A percentile compares a stretch with the other conserved stretches of the same genome.
phyloP scores from a whole-genome alignment of 306 rosid genomes.

The peach (Prunus persica) region DNA sequence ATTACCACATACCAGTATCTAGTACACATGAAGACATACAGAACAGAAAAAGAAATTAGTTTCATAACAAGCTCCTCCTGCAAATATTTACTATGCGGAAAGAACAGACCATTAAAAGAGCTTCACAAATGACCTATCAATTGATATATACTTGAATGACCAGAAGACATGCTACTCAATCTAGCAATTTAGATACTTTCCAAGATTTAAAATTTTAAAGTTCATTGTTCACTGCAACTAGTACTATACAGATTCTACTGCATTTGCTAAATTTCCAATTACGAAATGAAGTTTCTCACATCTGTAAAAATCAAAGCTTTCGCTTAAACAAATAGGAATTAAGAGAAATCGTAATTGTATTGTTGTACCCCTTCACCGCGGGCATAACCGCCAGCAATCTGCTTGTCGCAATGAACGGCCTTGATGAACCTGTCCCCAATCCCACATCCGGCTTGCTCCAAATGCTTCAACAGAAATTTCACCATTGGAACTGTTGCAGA shows the following conservation, averaged over 20 bases:
- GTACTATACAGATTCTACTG: not conserved
- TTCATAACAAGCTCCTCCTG: not conserved
- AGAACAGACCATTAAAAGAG: not conserved
- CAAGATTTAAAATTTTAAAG: not conserved
- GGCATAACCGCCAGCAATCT: conserved; percentile 52
- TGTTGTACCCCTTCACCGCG: conserved; percentile 71
- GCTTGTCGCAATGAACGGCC: conserved; percentile 47
- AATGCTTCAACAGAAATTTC: conserved; percentile 58
- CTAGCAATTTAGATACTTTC: not conserved
- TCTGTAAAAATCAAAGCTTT: not conserved
- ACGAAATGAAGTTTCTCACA: not conserved
- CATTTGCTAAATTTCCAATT: not conserved
- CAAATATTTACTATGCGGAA: not conserved
- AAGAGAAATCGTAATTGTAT: not conserved
- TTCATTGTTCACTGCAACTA: not conserved
- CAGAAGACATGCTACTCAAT: too few relatives aligned
- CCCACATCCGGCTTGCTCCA: conserved; percentile 73
- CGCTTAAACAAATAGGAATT: not conserved
- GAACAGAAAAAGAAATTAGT: conserved; percentile 14
- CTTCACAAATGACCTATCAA: not conserved
- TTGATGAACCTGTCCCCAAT: conserved; percentile 55
- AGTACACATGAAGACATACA: conserved; percentile 16
- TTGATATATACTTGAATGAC: not conserved
- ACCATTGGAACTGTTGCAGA: conserved; percentile 55
- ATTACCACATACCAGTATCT: conserved; percentile 78